Evolutionary conservation across 2,329 filamentous ascomycete species (phyloP).

Genomic region (Pseudogymnoascus sp.): DNA sequence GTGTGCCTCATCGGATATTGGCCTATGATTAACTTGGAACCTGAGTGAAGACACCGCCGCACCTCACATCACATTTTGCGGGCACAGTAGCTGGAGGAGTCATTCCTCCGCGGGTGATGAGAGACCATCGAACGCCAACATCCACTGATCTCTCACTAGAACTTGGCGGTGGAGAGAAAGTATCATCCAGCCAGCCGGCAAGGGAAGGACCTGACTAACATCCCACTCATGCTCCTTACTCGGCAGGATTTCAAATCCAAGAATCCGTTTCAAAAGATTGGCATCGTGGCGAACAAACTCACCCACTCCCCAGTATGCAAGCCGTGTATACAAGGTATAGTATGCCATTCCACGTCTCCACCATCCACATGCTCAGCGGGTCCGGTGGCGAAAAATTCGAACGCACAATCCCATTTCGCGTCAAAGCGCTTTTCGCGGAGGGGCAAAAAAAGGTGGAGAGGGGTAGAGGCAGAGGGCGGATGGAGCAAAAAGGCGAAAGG

Average conservation of each 20-base stretch:
- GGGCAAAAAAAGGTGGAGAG: neutral
- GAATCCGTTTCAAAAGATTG: neutral
- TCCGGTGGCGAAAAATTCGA: neutral
- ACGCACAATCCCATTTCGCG: neutral
- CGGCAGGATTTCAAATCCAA: neutral
- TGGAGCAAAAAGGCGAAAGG: neutral
- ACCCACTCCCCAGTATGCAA: neutral
- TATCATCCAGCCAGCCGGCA: neutral
- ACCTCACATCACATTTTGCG: neutral
- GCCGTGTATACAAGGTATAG: neutral
- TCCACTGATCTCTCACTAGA: neutral
- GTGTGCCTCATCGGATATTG: neutral
- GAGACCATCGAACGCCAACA: neutral
- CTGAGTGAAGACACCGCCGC: neutral
- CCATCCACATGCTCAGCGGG: neutral
- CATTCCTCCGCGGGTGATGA: neutral
- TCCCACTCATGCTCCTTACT: neutral
- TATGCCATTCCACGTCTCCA: neutral
- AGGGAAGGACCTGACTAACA: neutral
- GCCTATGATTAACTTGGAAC: neutral
- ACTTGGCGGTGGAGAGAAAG: neutral
- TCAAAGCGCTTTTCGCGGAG: neutral
- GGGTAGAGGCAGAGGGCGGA: neutral
- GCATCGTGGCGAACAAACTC: conserved; percentile 3
- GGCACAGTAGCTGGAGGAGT: neutral